phyloP scores from a whole-genome alignment of 495 filamentous ascomycete genomes.

The Penicillium longicatenatum region DNA sequence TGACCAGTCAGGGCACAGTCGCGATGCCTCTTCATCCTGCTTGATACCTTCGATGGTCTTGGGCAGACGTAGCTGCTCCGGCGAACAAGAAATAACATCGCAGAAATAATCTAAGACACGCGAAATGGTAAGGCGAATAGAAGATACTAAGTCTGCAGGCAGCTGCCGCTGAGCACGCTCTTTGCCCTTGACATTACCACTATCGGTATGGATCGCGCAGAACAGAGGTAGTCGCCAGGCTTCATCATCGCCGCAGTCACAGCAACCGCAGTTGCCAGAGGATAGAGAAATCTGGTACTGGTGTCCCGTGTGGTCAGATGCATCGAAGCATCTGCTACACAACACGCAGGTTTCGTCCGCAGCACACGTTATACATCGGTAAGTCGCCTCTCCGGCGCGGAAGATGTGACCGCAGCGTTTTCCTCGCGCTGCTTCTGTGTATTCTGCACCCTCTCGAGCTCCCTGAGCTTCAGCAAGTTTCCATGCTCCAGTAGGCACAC shows the following conservation, averaged over 20 bases:
- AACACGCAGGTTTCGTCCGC: slow-evolving; percentile 84
- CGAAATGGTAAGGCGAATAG: slow-evolving; percentile 80
- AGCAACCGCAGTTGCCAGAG: slow-evolving; percentile 89
- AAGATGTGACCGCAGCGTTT: slow-evolving; percentile 98
- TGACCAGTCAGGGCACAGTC: slow-evolving; percentile 74
- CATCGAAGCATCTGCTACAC: slow-evolving; percentile 89
- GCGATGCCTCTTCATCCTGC: slow-evolving; percentile 77
- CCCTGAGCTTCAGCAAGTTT: slow-evolving; percentile 84
- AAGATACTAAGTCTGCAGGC: slow-evolving; percentile 70
- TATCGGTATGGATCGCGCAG: slow-evolving; percentile 88
- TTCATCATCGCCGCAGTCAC: slow-evolving; percentile 93
- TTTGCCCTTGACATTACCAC: slow-evolving; percentile 61
- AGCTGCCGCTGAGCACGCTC: slow-evolving; percentile 55
- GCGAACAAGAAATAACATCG: slow-evolving; percentile 96
- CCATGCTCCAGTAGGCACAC: slow-evolving; percentile 64
- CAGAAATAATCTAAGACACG: slow-evolving; percentile 89
- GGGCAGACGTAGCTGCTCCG: slow-evolving; percentile 84
- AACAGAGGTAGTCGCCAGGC: slow-evolving; percentile 87
- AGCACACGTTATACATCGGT: slow-evolving; percentile 90
- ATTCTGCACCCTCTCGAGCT: slow-evolving; percentile 90
- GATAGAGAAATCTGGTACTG: slow-evolving; percentile 84
- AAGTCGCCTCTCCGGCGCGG: slow-evolving; percentile 86
- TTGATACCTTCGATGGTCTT: slow-evolving; percentile 80
- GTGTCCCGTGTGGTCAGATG: slow-evolving; percentile 93
- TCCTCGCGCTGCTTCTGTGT: slow-evolving; percentile 86